Evolutionary conservation across 2,329 filamentous ascomycete species (phyloP).

Genomic region (Sarocladiaceae sp.): DNA sequence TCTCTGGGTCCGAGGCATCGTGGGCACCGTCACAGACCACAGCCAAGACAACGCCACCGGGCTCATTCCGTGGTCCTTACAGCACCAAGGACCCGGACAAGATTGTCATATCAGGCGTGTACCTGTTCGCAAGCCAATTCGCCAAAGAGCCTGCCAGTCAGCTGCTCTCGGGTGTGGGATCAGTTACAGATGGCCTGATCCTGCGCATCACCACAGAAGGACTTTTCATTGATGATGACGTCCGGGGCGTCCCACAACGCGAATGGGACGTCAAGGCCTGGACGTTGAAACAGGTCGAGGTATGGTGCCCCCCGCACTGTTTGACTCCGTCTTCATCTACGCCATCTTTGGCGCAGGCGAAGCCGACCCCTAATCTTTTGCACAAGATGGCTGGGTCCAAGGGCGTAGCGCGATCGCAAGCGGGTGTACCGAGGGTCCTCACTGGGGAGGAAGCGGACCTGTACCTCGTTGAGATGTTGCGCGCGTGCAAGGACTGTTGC

Average conservation of each 20-base stretch:
- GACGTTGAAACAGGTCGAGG: constrained; percentile 90
- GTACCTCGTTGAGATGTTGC: constrained; percentile 59
- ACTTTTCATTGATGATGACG: constrained; percentile 94
- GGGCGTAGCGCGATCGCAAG: constrained; percentile 44
- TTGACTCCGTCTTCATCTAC: constrained; percentile 39
- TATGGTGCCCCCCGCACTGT: constrained; percentile 70
- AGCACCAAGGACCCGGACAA: constrained; percentile 89
- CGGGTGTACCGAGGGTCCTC: constrained; percentile 41
- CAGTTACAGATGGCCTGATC: constrained; percentile 88
- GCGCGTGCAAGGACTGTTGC: constrained; percentile 62
- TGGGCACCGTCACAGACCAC: constrained; percentile 85
- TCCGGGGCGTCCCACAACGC: constrained; percentile 83
- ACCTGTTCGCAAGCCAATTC: constrained; percentile 86
- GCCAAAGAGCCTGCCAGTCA: constrained; percentile 87
- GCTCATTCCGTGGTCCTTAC: constrained; percentile 74
- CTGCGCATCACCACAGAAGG: constrained; percentile 91
- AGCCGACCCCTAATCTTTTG: constrained; percentile 39
- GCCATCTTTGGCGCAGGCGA: constrained; percentile 28
- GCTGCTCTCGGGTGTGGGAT: constrained; percentile 76
- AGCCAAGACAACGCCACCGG: constrained; percentile 76
- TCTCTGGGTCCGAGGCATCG: constrained; percentile 73
- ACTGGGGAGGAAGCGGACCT: constrained; percentile 62
- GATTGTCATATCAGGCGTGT: constrained; percentile 91
- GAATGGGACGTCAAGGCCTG: constrained; percentile 99
- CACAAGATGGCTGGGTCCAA: constrained; percentile 42